These are phyloP conservation scores for Trichoderma parareesei DNA, from an alignment of 495 filamentous ascomycete species.

Conservation along the genomic window DNA sequence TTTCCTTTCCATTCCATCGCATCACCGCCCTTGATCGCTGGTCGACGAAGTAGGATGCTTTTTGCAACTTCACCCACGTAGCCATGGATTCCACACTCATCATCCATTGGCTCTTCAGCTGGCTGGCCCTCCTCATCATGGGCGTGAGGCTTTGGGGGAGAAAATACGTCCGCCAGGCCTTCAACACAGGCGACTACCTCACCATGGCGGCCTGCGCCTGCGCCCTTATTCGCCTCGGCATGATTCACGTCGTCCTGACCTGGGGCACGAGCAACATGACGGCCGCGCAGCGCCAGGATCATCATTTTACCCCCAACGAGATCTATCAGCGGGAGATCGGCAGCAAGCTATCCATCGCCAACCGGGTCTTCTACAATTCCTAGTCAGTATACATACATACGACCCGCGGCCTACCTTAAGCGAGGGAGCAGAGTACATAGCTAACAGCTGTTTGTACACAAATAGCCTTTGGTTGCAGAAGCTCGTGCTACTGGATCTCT, in stretches of 20 bases:
- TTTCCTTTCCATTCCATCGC: background rate
- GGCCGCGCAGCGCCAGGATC: constrained; percentile 12
- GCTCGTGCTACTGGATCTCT: constrained; percentile 7
- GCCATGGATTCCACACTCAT: constrained; percentile 18
- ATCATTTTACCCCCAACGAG: constrained; percentile 22
- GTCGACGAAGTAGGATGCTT: background rate
- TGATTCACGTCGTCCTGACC: constrained; percentile 27
- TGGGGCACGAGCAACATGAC: constrained; percentile 32
- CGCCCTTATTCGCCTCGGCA: constrained; percentile 20
- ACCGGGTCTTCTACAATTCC: constrained; percentile 27
- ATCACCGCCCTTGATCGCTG: background rate
- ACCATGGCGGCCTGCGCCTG: constrained; percentile 23
- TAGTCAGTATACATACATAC: constrained; percentile 19
- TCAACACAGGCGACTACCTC: constrained; percentile 24
- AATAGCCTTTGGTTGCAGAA: constrained; percentile 13
- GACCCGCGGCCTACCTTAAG: background rate
- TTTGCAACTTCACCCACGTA: background rate
- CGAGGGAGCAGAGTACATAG: background rate
- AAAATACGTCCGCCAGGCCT: constrained; percentile 19
- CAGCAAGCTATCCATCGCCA: constrained; percentile 24
- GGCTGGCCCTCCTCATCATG: constrained; percentile 21
- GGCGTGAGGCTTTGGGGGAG: constrained; percentile 20
- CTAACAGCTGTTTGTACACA: background rate
- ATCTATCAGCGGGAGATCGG: constrained; percentile 27
- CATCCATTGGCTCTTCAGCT: constrained; percentile 26